Evolutionary conservation across 2,329 filamentous ascomycete genomes (phyloP), one percentile per base, ranked within the genome.

Genomic region (Arthrobotrys megalospora): DNA sequence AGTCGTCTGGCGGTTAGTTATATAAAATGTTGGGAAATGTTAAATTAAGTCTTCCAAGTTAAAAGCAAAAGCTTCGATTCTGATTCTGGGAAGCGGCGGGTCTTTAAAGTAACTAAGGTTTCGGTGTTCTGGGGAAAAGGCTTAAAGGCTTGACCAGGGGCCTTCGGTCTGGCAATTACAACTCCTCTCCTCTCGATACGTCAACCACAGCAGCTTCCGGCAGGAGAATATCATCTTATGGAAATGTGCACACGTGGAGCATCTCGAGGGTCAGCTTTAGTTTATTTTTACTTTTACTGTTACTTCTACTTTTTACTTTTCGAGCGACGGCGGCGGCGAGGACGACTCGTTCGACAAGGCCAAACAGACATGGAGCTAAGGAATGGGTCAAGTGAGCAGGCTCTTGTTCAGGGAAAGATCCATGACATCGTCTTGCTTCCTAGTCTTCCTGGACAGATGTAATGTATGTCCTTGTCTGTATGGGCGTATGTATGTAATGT

Each of bases 341-440:
- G 24, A 28, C 24, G 24, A 28, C 24, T 28, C 24, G 24, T 28
- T 28, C 24, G 24, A 28, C 24, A 28, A 28, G 24, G 24, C 24
- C 24, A 28, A 53, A 28, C 5, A 34, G 19, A 64, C 16, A 62
- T 16, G 47, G 43, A 69, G 45, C 58, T 43, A 70, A 41, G 19
- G 24, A 55, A 47, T 32, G 48, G 66, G 72, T 77, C 73, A 77
- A 77, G 73, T 77, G 73, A 77, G 73, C 72, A 77, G 36, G 34
- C 66, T 63, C 73, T 64, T 38, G 53, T 70, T 77, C 38, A 34
- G 52, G 73, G 73, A 65, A 77, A 71, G 73, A 76, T 76, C 64
- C 63, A 55, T 63, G 64, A 28, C 43, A 52, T 52, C 21, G n/a
- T 41, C 11, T 12, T 16, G 14, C 3, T 28, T 28, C 24, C 24